Evolutionary conservation across 441 rosid species (phyloP).

Genomic region (Geranium incanum): DNA sequence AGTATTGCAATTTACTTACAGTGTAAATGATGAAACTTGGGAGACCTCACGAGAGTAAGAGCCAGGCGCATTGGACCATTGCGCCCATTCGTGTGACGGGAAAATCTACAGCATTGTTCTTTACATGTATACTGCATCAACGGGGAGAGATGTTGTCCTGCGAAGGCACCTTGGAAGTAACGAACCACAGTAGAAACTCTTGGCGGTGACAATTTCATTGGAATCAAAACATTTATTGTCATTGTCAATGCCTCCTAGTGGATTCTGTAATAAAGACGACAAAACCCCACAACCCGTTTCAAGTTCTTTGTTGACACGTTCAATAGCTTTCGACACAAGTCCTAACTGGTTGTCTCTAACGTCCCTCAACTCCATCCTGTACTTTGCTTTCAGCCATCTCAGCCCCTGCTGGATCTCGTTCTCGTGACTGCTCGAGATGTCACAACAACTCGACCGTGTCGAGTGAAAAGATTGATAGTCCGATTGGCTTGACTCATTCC

Average conservation of each 20-base stretch:
- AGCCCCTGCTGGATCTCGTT: too few relatives aligned
- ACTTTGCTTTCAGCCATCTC: too few relatives aligned
- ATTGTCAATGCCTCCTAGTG: constrained; percentile 14
- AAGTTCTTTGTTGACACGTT: too few relatives aligned
- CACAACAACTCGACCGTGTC: constrained; percentile 34
- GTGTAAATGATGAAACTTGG: too few relatives aligned
- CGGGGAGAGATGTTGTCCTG: constrained; percentile 61
- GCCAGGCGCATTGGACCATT: too few relatives aligned
- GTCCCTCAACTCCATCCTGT: too few relatives aligned
- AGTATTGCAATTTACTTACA: too few relatives aligned
- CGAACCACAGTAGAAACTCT: constrained; percentile 31
- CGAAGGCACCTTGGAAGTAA: constrained; percentile 47
- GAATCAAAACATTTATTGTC: constrained; percentile 18
- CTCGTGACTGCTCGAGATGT: constrained; percentile 60
- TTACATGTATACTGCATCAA: constrained; percentile 57
- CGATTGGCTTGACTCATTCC: constrained; percentile 25
- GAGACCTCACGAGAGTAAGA: too few relatives aligned
- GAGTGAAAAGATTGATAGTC: constrained; percentile 5
- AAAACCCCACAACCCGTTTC: constrained; percentile 11
- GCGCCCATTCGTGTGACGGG: too few relatives aligned
- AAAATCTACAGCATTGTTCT: constrained; percentile 9
- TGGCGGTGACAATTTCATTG: constrained; percentile 19
- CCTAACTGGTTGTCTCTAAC: constrained; percentile 24
- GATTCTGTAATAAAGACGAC: constrained; percentile 8
- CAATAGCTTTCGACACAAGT: too few relatives aligned